Evolutionary conservation across 2,329 filamentous ascomycete genomes (phyloP), one percentile per base, ranked within the genome.

Genomic region (Epichloe amarillans): DNA sequence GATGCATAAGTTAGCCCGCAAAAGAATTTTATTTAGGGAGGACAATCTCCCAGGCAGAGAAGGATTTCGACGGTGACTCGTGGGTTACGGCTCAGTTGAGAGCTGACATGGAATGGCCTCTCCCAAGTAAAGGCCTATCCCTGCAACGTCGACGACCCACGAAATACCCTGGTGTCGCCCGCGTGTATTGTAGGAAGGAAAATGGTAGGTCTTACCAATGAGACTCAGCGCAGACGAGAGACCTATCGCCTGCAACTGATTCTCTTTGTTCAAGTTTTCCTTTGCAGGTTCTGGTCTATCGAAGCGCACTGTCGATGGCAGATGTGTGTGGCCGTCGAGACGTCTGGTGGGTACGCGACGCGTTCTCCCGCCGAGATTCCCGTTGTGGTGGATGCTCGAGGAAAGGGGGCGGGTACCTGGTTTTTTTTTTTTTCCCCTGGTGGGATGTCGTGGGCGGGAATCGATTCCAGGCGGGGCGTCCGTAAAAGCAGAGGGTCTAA

Each of bases 221-320:
- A 77, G 77, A 80, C 37, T 74, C 77, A 80, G 76, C 68, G 73
- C 77, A 81, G 77, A 81, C 78, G 76, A 78, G 63, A 60, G 57
- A 63, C 55, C 60, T 63, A 66, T 78, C 77, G 77, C 73, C 78
- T 77, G 76, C 75, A 70, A 69, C 77, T 76, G 74, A 73, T 66
- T 72, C 75, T 79, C 75, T 60, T 54, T 53, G 58, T 60, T 56
- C 56, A 36, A 37, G 37, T 43, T 60, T 61, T 57, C 58, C 53
- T 52, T 57, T 50, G 53, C 40, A 50, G 37, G 48, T 55, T 52
- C 49, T 54, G 55, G 54, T 57, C 55, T 56, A 55, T 57, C 54
- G 51, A 23, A 53, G 52, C 50, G 56, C 56, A 52, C 54, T 35
- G 40, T 35, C 30, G 33, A 44, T 36, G 46, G 41, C 45, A 53